These are phyloP conservation scores for Ophiostoma perfectum DNA, from an alignment of 2,329 filamentous ascomycete genomes.

Conservation along the genomic window DNA sequence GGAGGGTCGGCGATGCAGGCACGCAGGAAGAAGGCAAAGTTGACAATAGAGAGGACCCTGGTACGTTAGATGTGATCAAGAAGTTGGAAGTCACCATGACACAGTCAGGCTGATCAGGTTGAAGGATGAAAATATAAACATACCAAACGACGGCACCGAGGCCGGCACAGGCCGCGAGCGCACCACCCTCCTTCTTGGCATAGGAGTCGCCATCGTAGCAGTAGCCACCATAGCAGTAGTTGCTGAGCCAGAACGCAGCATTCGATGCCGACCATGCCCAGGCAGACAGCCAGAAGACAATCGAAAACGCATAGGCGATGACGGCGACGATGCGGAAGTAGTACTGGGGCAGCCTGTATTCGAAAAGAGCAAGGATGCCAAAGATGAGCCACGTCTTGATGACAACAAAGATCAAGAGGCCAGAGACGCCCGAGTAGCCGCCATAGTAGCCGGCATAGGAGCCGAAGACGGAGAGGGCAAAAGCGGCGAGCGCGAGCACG, in stretches of 20 bases:
- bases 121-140: conserved; percentile 23
- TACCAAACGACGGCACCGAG: conserved; percentile 41
- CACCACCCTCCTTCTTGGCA: background rate
- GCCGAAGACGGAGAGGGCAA: background rate
- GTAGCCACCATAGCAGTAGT: conserved; percentile 2
- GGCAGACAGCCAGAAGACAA: conserved; percentile 37
- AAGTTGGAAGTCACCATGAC: too few relatives aligned
- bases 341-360: conserved; percentile 35
- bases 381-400: conserved; percentile 41
- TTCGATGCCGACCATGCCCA: conserved; percentile 25
- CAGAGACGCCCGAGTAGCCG: conserved; percentile 34
- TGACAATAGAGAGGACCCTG: conserved; percentile 37
- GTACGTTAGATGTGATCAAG: too few relatives aligned
- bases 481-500: conserved; percentile 26
- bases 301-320: conserved; percentile 32
- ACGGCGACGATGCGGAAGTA: conserved; percentile 38
- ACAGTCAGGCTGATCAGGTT: too few relatives aligned
- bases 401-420: conserved; percentile 43
- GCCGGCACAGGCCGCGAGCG: conserved; percentile 14
- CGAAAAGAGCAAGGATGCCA: conserved; percentile 36
- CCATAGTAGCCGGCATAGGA: background rate
- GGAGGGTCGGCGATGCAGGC: conserved; percentile 20
- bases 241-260: conserved; percentile 29
- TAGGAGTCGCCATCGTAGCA: background rate
- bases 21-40: conserved; percentile 37